phyloP scores from a whole-genome alignment of 805 yeast genomes.

The Brettanomyces custersianus region DNA sequence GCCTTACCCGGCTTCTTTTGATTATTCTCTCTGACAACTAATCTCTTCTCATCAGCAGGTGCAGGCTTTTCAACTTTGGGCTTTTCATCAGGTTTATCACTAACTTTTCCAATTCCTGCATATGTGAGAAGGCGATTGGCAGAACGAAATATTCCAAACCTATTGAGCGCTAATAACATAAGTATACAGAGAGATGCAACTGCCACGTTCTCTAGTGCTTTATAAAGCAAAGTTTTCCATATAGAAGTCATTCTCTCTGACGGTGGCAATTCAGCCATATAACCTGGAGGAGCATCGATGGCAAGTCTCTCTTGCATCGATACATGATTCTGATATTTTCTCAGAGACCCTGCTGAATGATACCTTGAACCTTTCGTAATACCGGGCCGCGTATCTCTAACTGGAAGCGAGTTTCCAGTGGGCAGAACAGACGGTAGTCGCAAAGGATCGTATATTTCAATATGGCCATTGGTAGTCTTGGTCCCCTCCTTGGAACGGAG shows the following conservation, averaged over 20 bases:
- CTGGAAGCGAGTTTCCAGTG: constrained; percentile 9
- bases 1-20: neutral
- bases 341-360: constrained; percentile 4
- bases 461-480: constrained; percentile 4
- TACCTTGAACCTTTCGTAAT: too few species aligned
- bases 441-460: constrained; percentile 15
- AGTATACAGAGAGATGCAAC: constrained; percentile 32
- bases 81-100: neutral
- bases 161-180: constrained; percentile 29
- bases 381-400: constrained; percentile 5
- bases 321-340: constrained; percentile 5
- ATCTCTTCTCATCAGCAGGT: neutral
- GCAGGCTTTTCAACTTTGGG: neutral
- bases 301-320: constrained; percentile 5
- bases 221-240: constrained; percentile 14
- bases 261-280: constrained; percentile 7
- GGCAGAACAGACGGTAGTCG: constrained; percentile 19
- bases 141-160: constrained; percentile 28
- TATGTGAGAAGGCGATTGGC: constrained; percentile 21
- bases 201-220: constrained; percentile 39
- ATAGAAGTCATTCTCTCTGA: constrained; percentile 13
- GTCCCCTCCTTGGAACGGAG: constrained; percentile 5
- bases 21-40: neutral
- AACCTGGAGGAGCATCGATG: constrained; percentile 14
- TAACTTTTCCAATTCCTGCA: constrained; percentile 17